phyloP scores from a whole-genome alignment of 2,329 filamentous ascomycete genomes.

The Colletotrichum somersetense region DNA sequence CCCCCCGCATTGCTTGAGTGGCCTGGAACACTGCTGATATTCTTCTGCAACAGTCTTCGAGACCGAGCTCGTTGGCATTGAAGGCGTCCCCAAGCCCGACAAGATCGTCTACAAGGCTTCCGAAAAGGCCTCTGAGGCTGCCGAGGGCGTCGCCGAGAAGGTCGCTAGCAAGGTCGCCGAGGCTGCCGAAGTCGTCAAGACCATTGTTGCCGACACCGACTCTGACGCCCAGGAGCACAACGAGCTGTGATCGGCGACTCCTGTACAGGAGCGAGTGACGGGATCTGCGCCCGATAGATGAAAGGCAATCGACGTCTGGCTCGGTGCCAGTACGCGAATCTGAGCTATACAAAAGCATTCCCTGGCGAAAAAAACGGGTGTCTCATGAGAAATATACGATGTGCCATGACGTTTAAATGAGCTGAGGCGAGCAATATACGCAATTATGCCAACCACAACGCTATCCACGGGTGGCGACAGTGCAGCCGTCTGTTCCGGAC shows the following conservation, averaged over 20 bases:
- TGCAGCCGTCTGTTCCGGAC: no score
- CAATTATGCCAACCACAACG: not conserved
- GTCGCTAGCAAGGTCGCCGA: slow-evolving; percentile 60
- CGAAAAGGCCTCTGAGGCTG: slow-evolving; percentile 48
- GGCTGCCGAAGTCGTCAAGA: slow-evolving; percentile 66
- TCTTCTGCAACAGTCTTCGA: slow-evolving; percentile 76
- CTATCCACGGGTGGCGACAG: not conserved
- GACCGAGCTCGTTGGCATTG: slow-evolving; percentile 88
- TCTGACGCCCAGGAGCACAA: slow-evolving; percentile 67
- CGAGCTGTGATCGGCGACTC: slow-evolving; percentile 61
- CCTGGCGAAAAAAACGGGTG: slow-evolving; percentile 15
- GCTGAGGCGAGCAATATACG: slow-evolving; percentile 26
- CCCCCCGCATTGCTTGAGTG: not conserved
- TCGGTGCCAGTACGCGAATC: not conserved
- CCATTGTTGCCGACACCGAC: slow-evolving; percentile 66
- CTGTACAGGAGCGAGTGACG: not conserved
- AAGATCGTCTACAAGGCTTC: slow-evolving; percentile 58
- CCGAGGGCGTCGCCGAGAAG: slow-evolving; percentile 59
- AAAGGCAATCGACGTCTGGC: not conserved
- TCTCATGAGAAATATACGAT: slow-evolving; percentile 29
- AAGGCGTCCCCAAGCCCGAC: slow-evolving; percentile 73
- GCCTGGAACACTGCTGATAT: not conserved
- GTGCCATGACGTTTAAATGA: slow-evolving; percentile 27
- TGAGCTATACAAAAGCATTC: slow-evolving; percentile 11
- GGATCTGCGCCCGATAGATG: slow-evolving; percentile 16